Conservation (phyloP, 2,329 filamentous ascomycete species). For the Calonectria pauciramosa region DNA sequence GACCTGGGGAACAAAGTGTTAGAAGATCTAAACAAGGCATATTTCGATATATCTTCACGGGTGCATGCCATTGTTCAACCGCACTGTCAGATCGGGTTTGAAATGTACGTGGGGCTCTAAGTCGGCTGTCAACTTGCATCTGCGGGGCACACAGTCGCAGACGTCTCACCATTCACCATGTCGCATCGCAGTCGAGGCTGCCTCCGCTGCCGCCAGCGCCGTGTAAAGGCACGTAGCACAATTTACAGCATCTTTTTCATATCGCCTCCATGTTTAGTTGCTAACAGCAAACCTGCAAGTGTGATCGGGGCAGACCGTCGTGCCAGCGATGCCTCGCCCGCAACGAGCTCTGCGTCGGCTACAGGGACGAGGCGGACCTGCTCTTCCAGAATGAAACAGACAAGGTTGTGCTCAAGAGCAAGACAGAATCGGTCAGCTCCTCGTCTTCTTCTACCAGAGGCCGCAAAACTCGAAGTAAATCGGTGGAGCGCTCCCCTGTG, state of each 20-base stretch:
- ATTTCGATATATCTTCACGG: background rate
- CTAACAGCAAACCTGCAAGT: constrained; percentile 29
- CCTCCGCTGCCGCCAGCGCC: constrained; percentile 48
- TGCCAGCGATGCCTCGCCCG: constrained; percentile 55
- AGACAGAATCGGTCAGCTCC: constrained; percentile 22
- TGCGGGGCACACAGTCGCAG: constrained; percentile 27
- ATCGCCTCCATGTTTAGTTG: no score
- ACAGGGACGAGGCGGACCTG: constrained; percentile 53
- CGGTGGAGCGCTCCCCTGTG: constrained; percentile 25
- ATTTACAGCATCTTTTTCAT: background rate
- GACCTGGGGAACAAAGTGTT: background rate
- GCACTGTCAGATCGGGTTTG: background rate
- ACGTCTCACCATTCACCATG: constrained; percentile 30
- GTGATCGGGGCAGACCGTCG: constrained; percentile 51
- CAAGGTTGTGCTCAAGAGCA: constrained; percentile 43
- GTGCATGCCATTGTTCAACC: background rate
- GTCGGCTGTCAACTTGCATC: background rate
- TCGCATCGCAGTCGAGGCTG: constrained; percentile 50
- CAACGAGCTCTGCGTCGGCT: constrained; percentile 54
- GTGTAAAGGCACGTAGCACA: constrained; percentile 42
- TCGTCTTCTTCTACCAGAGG: constrained; percentile 17
- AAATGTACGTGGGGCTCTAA: background rate
- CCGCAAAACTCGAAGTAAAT: constrained; percentile 31
- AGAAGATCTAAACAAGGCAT: background rate
- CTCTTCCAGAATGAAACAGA: constrained; percentile 54